Evolutionary conservation across 75 land plant genomes (phyloP).

Genomic region (Pinus tabuliformis): DNA sequence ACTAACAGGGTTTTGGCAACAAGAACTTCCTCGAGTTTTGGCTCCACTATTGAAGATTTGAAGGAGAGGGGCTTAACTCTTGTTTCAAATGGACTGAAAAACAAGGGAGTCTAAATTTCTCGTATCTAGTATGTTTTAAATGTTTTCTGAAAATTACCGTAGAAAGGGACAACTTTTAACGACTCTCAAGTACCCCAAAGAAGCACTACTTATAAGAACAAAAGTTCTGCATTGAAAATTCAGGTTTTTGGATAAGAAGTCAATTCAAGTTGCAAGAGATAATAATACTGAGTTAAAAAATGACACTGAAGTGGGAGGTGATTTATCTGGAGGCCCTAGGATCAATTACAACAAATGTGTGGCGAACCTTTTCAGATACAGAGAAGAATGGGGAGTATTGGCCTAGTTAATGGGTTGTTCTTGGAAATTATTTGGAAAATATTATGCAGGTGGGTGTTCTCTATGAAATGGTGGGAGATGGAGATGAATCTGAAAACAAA

Average conservation of each 20-base stretch:
- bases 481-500: conserved; percentile 65
- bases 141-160: conserved; percentile 42
- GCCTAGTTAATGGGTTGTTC: conserved; percentile 78
- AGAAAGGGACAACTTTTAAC: conserved; percentile 32
- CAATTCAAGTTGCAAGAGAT: not conserved
- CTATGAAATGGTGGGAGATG: conserved; percentile 67
- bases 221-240: conserved; percentile 33
- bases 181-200: conserved; percentile 57
- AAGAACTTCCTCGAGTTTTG: not conserved
- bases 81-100: conserved; percentile 22
- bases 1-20: not conserved
- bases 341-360: conserved; percentile 29
- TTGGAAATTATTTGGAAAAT: conserved; percentile 82
- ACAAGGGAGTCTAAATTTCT: conserved; percentile 22
- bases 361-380: conserved; percentile 34
- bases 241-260: conserved; percentile 14
- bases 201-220: conserved; percentile 36
- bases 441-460: conserved; percentile 77
- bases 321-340: conserved; percentile 21
- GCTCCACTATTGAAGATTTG: conserved; percentile 23
- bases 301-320: not conserved
- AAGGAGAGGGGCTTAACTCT: conserved; percentile 34
- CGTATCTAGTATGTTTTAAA: conserved; percentile 39
- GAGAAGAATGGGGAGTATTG: conserved; percentile 15
- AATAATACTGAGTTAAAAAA: conserved; percentile 6